phyloP scores from a whole-genome alignment of 2,329 filamentous ascomycete genomes.

The Tolypocladium pustulatum region DNA sequence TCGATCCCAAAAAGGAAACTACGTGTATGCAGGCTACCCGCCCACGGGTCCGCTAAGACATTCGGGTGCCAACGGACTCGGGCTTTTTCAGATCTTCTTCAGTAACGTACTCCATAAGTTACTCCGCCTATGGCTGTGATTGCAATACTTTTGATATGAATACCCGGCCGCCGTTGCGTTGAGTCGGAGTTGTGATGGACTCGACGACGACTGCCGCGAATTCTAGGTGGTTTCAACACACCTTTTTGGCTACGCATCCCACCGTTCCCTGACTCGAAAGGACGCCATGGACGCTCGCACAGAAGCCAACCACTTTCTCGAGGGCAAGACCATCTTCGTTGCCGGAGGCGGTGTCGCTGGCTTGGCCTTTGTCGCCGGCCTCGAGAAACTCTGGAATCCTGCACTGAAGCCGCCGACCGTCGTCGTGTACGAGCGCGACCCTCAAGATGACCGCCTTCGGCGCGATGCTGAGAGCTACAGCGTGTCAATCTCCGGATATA shows the following conservation, averaged over 20 bases:
- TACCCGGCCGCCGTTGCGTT: too few species aligned
- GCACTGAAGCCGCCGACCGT: conserved; percentile 19
- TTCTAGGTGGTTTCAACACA: neutral
- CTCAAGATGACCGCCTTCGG: conserved; percentile 13
- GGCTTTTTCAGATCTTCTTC: too few species aligned
- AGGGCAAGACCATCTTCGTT: conserved; percentile 30
- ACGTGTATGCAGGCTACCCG: conserved; percentile 10
- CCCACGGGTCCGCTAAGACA: neutral
- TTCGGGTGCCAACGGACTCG: neutral
- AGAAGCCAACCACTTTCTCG: conserved; percentile 16
- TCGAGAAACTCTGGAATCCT: conserved; percentile 27
- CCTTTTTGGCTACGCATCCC: neutral
- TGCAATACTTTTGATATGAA: too few species aligned
- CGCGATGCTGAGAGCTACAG: conserved; percentile 24
- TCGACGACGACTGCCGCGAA: neutral
- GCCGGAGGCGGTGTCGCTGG: conserved; percentile 33
- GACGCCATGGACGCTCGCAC: conserved; percentile 6
- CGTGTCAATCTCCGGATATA: conserved; percentile 26
- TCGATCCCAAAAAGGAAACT: conserved; percentile 9
- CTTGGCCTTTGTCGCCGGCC: conserved; percentile 27
- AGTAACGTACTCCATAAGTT: too few species aligned
- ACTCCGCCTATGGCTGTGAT: too few species aligned
- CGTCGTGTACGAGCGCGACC: conserved; percentile 31
- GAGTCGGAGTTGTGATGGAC: neutral
- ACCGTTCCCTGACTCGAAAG: neutral